Evolutionary conservation across 1,284 basidiomycete genomes (phyloP), one percentile per base, ranked within the genome.

Genomic region (Trametes versicolor): DNA sequence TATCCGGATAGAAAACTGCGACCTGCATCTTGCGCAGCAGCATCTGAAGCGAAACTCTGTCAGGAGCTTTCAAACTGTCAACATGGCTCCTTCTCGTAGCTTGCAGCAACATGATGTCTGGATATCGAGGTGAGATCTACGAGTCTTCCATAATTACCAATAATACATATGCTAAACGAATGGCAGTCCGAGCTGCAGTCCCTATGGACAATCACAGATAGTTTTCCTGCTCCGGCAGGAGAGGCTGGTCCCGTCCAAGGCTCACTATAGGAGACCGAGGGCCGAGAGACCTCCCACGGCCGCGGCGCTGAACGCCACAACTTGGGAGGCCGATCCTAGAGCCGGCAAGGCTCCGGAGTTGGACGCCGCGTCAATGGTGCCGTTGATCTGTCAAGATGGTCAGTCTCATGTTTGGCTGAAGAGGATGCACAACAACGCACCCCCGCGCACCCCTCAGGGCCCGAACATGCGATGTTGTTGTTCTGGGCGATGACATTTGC

Each of bases 111-210:
- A 7, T 36, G 32, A 52, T 52, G 36, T 36, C 50, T 32, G 19
- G 50, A 36, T 52, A 21, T 34, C n/a, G 17, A 1, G 49, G 29
- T 34, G 49, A 50, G 27, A 8, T 34, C 50, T 36, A 52, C 32
- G 50, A 36, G 7, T 21, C 29, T 25, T 48, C 45, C 45, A 48
- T 48, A 48, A 48, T 48, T 48, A 48, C 10, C 21, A 48, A 62
- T 53, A 43, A 64, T 61, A 63, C 58, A 65, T 59, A 52, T 49
- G 12, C 36, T 49, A 25, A 65, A 67, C 63, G 61, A 69, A 65
- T 55, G 57, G 60, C 63, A 69, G 68, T 70, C 68, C 63, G 52
- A 47, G 61, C 65, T 66, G 63, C 61, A 65, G 68, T 66, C 65
- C 52, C 34, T 21, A 29, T 12, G 57, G 62, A 64, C 62, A 69